These are phyloP conservation scores for Arxiozyma bovina DNA, from an alignment of 1,139 yeast species.

Conservation along the genomic window DNA sequence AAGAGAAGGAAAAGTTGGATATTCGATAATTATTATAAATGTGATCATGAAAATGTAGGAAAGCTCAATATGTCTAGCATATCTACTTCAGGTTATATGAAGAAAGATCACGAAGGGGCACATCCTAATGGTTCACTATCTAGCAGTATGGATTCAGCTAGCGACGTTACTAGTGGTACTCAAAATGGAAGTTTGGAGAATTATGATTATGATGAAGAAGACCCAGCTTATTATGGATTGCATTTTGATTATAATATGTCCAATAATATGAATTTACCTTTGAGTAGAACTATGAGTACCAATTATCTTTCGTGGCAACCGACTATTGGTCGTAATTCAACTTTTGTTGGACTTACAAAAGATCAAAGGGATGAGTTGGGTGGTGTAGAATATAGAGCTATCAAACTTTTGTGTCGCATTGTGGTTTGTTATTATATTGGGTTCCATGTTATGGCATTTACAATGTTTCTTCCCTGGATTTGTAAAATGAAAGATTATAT, in stretches of 20 bases:
- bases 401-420: slow-evolving; percentile 63
- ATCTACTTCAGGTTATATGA: not conserved
- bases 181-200: not conserved
- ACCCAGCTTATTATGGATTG: slow-evolving; percentile 14
- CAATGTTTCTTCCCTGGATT: slow-evolving; percentile 64
- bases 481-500: slow-evolving; percentile 35
- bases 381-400: slow-evolving; percentile 91
- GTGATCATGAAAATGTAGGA: not conserved
- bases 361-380: slow-evolving; percentile 91
- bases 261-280: slow-evolving; percentile 10
- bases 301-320: slow-evolving; percentile 85
- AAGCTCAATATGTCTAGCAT: not conserved
- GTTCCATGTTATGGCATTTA: slow-evolving; percentile 53
- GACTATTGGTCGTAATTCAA: slow-evolving; percentile 86
- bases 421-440: slow-evolving; percentile 65
- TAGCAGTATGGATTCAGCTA: not conserved
- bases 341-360: slow-evolving; percentile 71
- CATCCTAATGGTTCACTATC: not conserved
- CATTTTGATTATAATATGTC: slow-evolving; percentile 15
- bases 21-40: slow-evolving; percentile 6
- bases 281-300: slow-evolving; percentile 39
- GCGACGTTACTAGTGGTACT: slow-evolving; percentile 2
- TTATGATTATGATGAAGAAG: slow-evolving; percentile 4
- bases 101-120: not conserved
- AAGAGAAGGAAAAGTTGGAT: slow-evolving; percentile 21